Evolutionary conservation across 345 rosid genomes (phyloP), one percentile per base, ranked within the genome.

Genomic region (Clausena lansium): DNA sequence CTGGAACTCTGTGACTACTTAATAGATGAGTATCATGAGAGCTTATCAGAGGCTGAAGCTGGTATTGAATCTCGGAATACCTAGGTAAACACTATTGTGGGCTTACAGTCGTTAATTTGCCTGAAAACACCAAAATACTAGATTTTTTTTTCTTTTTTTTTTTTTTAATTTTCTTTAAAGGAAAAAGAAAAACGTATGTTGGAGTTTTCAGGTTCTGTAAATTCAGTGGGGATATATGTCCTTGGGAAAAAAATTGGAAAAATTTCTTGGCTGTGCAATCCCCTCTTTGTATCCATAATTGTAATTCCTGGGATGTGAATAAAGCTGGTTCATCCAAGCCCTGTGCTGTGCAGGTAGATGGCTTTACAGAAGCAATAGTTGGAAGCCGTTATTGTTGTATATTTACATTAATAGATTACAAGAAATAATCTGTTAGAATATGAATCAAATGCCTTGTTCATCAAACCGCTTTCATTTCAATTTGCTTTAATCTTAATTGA

Each of bases 1-100:
- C 76, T 96, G 79, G 97, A 96, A 86, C 75, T 96, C 8, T 96
- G 97, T 82, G 98, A 96, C 80, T 90, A 87, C 87, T 81, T 96
- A 90, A 36, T 94, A 52, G 80, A 84, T 4, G 86, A 89, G 73
- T 33, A 86, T 74, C 68, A 22, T 57, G 78, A 83, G 33, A 85
- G 80, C 78, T 77, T 91, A 83, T 30, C 61, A 2, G 94, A 90
- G 83, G 97, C 97, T 76, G 98, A 94, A 86, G 83, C 85, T 24
- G 90, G 95, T 58, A 91, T 90, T 63, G 83, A 73, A 70, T 74
- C 80, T 66, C 71, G 81, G 59, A 86, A 75, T 36, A 28, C 57
- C 64, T 85, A 61, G 63, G 47, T 60, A 72, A 79, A 59, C 63
- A 4, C 47, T 68, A 39, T 2, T 41, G n/a, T 67, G 30, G 11